Conservation (phyloP, 176 grass and related monocot species). For the Juncus inflexus region DNA sequence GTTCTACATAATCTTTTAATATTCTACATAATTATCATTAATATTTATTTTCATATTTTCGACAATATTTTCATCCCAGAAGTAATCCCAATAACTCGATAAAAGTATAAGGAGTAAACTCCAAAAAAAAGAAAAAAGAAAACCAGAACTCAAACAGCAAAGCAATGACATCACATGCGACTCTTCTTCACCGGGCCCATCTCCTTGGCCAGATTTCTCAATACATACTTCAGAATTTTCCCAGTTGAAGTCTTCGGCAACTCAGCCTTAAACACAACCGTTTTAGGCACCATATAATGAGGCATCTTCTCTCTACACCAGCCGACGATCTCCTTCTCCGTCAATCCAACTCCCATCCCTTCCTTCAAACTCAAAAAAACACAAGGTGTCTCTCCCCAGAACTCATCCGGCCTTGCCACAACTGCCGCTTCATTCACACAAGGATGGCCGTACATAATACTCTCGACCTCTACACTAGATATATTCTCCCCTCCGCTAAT, state of each 20-base stretch:
- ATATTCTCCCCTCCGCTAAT: slow-evolving; percentile 36
- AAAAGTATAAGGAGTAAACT: no score
- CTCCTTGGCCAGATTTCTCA: slow-evolving; percentile 48
- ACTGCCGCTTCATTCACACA: slow-evolving; percentile 44
- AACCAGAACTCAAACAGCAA: no score
- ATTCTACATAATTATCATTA: no score
- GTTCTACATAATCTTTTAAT: no score
- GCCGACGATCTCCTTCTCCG: slow-evolving; percentile 33
- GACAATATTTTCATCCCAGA: no score
- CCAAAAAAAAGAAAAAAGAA: no score
- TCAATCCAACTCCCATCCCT: slow-evolving; percentile 18
- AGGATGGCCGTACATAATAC: slow-evolving; percentile 38
- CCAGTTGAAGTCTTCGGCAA: slow-evolving; percentile 89
- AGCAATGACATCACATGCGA: slow-evolving; percentile 31
- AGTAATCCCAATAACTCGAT: no score
- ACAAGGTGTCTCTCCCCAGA: slow-evolving; percentile 79
- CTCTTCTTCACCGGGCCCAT: slow-evolving; percentile 41
- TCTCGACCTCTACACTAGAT: slow-evolving; percentile 47
- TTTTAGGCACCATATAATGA: slow-evolving; percentile 78
- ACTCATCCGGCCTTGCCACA: slow-evolving; percentile 45
- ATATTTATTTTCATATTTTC: no score
- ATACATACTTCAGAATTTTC: slow-evolving; percentile 75
- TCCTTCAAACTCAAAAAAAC: slow-evolving; percentile 74
- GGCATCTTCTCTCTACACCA: slow-evolving; percentile 85
- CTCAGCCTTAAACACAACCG: slow-evolving; percentile 47